Evolutionary conservation across 2,329 filamentous ascomycete species (phyloP).

Genomic region (Chaetoscypha palmicola): DNA sequence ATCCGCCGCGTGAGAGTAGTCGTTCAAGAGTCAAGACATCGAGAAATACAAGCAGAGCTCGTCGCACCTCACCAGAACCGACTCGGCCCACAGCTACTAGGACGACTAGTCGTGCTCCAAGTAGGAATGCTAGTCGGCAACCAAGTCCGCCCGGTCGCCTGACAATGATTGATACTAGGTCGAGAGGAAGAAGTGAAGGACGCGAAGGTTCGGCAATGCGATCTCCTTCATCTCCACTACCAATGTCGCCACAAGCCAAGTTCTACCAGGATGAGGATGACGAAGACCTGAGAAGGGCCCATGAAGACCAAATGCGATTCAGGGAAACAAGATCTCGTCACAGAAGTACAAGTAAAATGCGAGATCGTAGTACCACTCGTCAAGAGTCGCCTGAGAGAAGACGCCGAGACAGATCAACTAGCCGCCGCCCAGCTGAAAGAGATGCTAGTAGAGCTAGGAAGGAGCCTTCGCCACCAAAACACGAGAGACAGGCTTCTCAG

Average conservation of each 20-base stretch:
- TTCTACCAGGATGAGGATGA: conserved; percentile 49
- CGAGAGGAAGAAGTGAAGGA: conserved; percentile 55
- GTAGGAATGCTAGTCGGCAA: conserved; percentile 34
- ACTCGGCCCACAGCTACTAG: conserved; percentile 19
- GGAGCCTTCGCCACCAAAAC: conserved; percentile 17
- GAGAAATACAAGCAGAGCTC: conserved; percentile 30
- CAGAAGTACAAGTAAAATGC: conserved; percentile 42
- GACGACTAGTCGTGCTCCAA: conserved; percentile 29
- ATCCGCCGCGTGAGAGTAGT: conserved; percentile 19
- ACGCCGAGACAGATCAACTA: conserved; percentile 29
- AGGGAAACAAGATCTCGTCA: conserved; percentile 39
- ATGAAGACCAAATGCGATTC: conserved; percentile 49
- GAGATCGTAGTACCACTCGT: conserved; percentile 30
- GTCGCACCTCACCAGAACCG: conserved; percentile 26
- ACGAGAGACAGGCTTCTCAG: conserved; percentile 12
- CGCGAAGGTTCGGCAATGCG: conserved; percentile 52
- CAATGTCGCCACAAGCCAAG: conserved; percentile 57
- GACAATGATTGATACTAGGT: conserved; percentile 35
- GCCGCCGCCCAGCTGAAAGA: conserved; percentile 24
- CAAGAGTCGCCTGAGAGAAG: conserved; percentile 27
- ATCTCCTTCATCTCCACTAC: conserved; percentile 76
- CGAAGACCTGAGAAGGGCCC: conserved; percentile 47
- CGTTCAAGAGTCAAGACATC: conserved; percentile 30
- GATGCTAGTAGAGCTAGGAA: conserved; percentile 21
- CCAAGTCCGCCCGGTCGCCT: conserved; percentile 32